Percentiles rank a stretch among this genome's conserved stretches.
These are phyloP conservation scores for Arthroderma uncinatum DNA, from an alignment of 2,329 filamentous ascomycete species.

Conservation along the genomic window DNA sequence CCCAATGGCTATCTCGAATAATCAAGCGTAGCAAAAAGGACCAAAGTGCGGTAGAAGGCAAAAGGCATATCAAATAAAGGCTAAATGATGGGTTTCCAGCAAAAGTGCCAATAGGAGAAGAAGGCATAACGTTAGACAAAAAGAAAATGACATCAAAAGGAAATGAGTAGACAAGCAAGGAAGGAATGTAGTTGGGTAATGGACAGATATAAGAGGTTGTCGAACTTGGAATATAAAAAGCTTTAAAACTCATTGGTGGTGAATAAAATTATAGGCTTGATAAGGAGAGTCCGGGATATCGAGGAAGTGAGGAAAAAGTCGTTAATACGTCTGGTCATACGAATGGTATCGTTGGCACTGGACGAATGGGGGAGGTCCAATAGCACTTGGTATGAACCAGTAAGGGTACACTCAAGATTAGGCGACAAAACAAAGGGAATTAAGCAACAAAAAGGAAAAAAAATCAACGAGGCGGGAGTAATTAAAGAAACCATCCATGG, in stretches of 20 bases:
- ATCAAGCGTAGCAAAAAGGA: neutral
- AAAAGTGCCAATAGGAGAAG: neutral
- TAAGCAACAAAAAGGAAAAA: neutral
- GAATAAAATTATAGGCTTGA: neutral
- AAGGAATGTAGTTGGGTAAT: neutral
- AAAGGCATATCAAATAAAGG: neutral
- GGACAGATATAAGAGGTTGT: neutral
- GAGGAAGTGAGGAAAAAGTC: neutral
- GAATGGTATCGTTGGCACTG: neutral
- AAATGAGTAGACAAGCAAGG: neutral
- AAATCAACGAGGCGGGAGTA: neutral
- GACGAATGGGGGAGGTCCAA: neutral
- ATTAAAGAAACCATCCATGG: neutral
- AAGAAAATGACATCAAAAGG: neutral
- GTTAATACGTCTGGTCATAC: conserved; percentile 1
- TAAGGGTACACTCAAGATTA: neutral
- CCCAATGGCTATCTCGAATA: neutral
- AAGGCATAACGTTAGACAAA: neutral
- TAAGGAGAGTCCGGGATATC: neutral
- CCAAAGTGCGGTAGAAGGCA: neutral
- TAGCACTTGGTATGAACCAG: neutral
- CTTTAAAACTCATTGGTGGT: neutral
- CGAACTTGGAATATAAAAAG: neutral
- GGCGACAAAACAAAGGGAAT: neutral
- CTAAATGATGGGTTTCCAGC: neutral